Evolutionary conservation across 495 filamentous ascomycete genomes (phyloP), one percentile per base, ranked within the genome.

Genomic region (Xylaria flabelliformis): DNA sequence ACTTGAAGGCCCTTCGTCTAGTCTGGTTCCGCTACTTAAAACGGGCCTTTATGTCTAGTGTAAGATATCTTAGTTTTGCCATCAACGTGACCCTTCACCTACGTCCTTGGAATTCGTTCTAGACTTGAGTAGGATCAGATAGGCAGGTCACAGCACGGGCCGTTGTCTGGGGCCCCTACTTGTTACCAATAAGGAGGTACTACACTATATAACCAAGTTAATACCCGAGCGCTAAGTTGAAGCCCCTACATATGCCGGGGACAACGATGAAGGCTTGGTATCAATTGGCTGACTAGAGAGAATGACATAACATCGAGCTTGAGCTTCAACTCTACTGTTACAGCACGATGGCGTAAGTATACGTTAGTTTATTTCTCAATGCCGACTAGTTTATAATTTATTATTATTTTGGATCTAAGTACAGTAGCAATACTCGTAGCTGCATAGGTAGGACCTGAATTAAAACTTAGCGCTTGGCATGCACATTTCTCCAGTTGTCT

Each of bases 151-250:
- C 58, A 61, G 58, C 58, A 61, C 58, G 58, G 58, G 24, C 58
- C 58, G 58, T 61, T 41, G 58, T 36, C 39, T 24, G 61, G 61
- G 61, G 39, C 21, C 36, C 29, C 29, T 67, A 19, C 26, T 29
- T 67, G 64, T 67, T 67, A 67, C 64, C 64, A 36, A 17, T 48
- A n/a, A 64, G 56, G 56, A 59, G 56, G 56, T 24, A 58, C 56
- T 50, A 15, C 64, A 58, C 56, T 50, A 21, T 48, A 48, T 39
- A 41, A 19, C 32, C 48, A n/a, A 53, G 32, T 51, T 55, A 50
- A 56, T 67, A 67, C 48, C 65, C 65, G 65, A 67, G 65, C 65
- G 65, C 65, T 67, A 67, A 67, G 48, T 67, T 32, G 48, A 67
- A 56, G 32, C 65, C 32, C 19, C 50, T 55, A 48, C 24, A 48